These are phyloP conservation scores for Xerocomellus dryophilus DNA, from an alignment of 768 basidiomycete species.

Conservation along the genomic window DNA sequence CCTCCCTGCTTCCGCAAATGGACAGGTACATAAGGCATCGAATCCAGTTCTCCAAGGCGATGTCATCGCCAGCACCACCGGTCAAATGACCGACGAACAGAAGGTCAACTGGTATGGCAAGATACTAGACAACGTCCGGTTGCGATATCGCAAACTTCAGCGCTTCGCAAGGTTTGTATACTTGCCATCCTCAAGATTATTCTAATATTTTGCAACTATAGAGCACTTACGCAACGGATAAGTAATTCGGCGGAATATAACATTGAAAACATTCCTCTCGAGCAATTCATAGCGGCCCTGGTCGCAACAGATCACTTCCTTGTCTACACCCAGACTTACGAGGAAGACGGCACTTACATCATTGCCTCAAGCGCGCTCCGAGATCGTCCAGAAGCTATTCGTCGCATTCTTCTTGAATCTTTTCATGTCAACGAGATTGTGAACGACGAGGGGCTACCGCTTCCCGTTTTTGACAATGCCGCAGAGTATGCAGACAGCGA, in stretches of 20 bases:
- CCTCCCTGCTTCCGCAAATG: slow-evolving; percentile 52
- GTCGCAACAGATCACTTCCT: slow-evolving; percentile 88
- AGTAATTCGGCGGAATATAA: slow-evolving; percentile 91
- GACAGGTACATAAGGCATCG: slow-evolving; percentile 23
- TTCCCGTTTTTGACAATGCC: slow-evolving; percentile 38
- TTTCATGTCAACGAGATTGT: slow-evolving; percentile 72
- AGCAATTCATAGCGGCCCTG: slow-evolving; percentile 75
- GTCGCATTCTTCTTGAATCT: slow-evolving; percentile 77
- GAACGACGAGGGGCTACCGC: slow-evolving; percentile 46
- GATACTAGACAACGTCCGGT: slow-evolving; percentile 86
- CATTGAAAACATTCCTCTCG: slow-evolving; percentile 69
- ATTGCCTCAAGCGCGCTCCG: slow-evolving; percentile 76
- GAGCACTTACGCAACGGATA: slow-evolving; percentile 79
- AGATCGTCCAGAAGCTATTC: slow-evolving; percentile 72
- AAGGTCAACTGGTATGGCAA: slow-evolving; percentile 88
- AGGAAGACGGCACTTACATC: slow-evolving; percentile 90
- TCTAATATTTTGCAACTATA: slow-evolving; percentile 24
- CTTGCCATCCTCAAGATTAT: neutral
- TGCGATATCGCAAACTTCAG: slow-evolving; percentile 91
- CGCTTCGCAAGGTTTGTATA: slow-evolving; percentile 75
- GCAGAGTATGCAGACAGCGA: slow-evolving; percentile 45
- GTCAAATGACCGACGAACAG: slow-evolving; percentile 74
- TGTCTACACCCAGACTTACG: slow-evolving; percentile 83
- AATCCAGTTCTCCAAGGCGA: slow-evolving; percentile 38
- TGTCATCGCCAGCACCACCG: slow-evolving; percentile 36